Percentiles rank a stretch among this genome's conserved stretches.
Conservation (phyloP, 148 eudicot species). For the Rhododendron vialii region DNA sequence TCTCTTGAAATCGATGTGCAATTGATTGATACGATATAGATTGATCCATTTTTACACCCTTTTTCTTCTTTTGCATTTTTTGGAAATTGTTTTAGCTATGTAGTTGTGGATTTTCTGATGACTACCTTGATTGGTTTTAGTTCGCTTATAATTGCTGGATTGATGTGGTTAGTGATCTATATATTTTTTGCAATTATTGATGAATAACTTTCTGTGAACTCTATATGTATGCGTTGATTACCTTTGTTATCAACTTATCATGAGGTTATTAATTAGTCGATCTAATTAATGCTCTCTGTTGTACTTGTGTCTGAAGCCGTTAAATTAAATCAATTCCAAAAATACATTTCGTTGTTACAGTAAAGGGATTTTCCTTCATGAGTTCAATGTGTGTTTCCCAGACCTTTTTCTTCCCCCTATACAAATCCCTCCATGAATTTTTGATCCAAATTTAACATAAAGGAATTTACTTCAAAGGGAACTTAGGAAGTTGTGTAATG, state of each 20-base stretch:
- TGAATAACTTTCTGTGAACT: background rate
- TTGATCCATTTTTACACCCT: background rate
- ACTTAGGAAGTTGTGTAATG: background rate
- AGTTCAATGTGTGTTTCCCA: background rate
- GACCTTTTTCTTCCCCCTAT: background rate
- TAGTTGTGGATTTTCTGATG: background rate
- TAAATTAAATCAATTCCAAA: background rate
- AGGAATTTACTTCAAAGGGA: background rate
- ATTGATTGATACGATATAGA: constrained; percentile 16
- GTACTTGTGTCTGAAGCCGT: background rate
- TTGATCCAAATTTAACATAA: background rate
- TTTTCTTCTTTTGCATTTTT: background rate
- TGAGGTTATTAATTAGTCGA: background rate
- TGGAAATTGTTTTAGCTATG: background rate
- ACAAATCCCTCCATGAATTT: background rate
- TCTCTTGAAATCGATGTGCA: background rate
- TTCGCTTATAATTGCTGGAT: background rate
- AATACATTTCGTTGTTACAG: background rate
- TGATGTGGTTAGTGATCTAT: background rate
- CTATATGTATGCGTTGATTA: background rate
- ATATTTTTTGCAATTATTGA: background rate
- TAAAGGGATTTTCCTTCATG: background rate
- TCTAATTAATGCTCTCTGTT: background rate
- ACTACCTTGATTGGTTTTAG: background rate
- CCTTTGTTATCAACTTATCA: background rate